Percentiles rank a stretch among this genome's conserved stretches.
phyloP scores from a whole-genome alignment of 179 eudicot species.

The Silene vulgaris region DNA sequence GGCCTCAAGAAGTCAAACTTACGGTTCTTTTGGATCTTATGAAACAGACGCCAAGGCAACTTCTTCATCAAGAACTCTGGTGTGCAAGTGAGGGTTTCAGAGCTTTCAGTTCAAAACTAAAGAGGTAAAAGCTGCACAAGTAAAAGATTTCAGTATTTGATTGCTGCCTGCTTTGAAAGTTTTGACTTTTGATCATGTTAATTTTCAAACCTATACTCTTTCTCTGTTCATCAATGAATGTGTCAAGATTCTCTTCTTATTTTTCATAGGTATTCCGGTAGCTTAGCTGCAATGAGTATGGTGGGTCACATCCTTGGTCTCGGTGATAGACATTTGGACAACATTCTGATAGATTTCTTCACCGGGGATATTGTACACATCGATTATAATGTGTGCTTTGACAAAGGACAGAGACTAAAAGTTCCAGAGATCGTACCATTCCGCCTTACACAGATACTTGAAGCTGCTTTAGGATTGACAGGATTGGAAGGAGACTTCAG shows the following conservation, averaged over 20 bases:
- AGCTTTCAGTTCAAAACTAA: slow-evolving; percentile 86
- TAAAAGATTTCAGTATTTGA: background rate
- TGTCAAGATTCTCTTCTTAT: slow-evolving; percentile 16
- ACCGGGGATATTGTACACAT: slow-evolving; percentile 94
- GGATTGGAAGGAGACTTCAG: slow-evolving; percentile 93
- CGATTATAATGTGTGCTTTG: slow-evolving; percentile 99
- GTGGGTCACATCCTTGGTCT: slow-evolving; percentile 97
- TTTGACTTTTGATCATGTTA: background rate
- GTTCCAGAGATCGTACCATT: slow-evolving; percentile 99
- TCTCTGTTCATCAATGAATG: background rate
- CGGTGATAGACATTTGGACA: slow-evolving; percentile 98
- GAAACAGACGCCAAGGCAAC: slow-evolving; percentile 88
- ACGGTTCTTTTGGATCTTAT: slow-evolving; percentile 94
- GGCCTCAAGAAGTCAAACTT: slow-evolving; percentile 99
- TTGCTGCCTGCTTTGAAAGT: background rate
- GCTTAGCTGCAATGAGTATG: slow-evolving; percentile 97
- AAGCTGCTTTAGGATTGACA: slow-evolving; percentile 90
- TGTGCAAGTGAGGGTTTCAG: slow-evolving; percentile 96
- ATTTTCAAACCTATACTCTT: background rate
- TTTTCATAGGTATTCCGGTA: slow-evolving; percentile 75
- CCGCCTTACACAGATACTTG: slow-evolving; percentile 94
- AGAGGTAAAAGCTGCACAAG: slow-evolving; percentile 48
- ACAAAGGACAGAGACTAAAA: slow-evolving; percentile 90
- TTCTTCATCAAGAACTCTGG: slow-evolving; percentile 99
- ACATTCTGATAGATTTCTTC: slow-evolving; percentile 79